Conservation (phyloP, 495 filamentous ascomycete genomes). For the Aspergillus avenaceus region DNA sequence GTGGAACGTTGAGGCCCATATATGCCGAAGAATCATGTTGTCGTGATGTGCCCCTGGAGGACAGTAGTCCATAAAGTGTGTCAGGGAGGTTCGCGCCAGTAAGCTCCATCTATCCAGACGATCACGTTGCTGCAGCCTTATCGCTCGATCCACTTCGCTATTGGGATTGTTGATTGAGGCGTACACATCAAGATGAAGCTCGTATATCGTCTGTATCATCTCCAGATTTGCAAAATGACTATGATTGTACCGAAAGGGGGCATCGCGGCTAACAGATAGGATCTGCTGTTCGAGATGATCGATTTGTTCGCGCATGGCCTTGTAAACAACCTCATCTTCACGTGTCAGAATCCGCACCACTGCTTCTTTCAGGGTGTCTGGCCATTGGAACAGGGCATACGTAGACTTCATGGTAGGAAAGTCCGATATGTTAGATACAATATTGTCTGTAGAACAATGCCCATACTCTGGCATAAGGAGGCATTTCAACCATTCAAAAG, state of each 20-base stretch:
- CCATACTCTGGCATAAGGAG: conserved; percentile 47
- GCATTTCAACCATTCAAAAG: conserved; percentile 60
- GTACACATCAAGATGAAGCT: conserved; percentile 86
- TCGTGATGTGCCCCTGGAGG: conserved; percentile 20
- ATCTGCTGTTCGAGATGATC: conserved; percentile 28
- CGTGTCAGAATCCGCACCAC: conserved; percentile 64
- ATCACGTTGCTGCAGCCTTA: conserved; percentile 58
- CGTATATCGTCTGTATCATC: conserved; percentile 76
- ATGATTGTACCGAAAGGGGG: conserved; percentile 23
- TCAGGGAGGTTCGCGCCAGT: conserved; percentile 61
- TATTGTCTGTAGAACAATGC: conserved; percentile 10
- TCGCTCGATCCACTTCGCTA: conserved; percentile 59
- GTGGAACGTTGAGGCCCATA: conserved; percentile 81
- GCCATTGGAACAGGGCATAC: conserved; percentile 67
- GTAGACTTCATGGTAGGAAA: conserved; percentile 37
- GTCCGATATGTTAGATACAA: conserved; percentile 10
- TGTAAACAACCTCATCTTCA: conserved; percentile 65
- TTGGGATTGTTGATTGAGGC: conserved; percentile 70
- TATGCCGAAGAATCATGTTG: conserved; percentile 53
- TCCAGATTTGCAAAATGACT: conserved; percentile 31
- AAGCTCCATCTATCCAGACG: conserved; percentile 71
- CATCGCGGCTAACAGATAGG: conserved; percentile 18
- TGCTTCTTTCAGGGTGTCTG: conserved; percentile 64
- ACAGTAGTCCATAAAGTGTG: conserved; percentile 38
- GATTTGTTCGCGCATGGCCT: conserved; percentile 45